phyloP scores from a whole-genome alignment of 768 basidiomycete genomes.

The Peribolospora kevripleyi region DNA sequence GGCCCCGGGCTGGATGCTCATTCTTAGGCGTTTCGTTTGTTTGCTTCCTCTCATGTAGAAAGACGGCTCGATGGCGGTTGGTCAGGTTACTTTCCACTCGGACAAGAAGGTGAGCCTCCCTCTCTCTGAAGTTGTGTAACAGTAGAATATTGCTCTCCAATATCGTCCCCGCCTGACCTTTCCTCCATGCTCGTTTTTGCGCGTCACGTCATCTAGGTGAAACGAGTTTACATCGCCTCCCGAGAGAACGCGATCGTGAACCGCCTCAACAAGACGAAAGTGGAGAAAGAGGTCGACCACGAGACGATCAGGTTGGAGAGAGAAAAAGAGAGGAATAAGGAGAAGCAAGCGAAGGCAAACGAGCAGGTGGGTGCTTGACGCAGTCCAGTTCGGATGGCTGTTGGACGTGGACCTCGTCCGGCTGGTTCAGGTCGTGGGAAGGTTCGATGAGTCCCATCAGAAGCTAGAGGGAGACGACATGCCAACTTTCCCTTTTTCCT shows the following conservation, averaged over 20 bases:
- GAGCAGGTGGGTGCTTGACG: constrained; percentile 32
- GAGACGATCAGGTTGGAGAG: constrained; percentile 68
- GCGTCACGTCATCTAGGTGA: constrained; percentile 31
- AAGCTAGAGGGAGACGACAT: neutral
- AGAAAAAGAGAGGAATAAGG: constrained; percentile 21
- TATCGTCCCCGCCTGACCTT: neutral
- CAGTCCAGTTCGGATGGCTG: too few species aligned
- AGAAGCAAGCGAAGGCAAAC: constrained; percentile 42
- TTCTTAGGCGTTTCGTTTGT: neutral
- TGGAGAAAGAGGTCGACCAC: constrained; percentile 39
- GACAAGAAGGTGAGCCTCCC: constrained; percentile 43
- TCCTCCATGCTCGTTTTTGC: neutral
- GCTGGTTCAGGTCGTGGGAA: too few species aligned
- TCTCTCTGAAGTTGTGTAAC: too few species aligned
- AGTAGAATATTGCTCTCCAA: neutral
- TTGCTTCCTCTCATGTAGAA: constrained; percentile 30
- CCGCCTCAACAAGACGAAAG: constrained; percentile 78
- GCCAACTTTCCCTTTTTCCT: neutral
- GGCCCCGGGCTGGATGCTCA: neutral
- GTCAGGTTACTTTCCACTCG: constrained; percentile 80
- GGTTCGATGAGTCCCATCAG: too few species aligned
- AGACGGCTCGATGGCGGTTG: constrained; percentile 93
- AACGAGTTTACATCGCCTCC: constrained; percentile 49
- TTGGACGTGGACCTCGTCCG: too few species aligned
- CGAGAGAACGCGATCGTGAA: constrained; percentile 80